A percentile compares a stretch with the other conserved stretches of the same genome.
These are phyloP conservation scores for Phymatotrichopsis omnivora DNA, from an alignment of 2,329 filamentous ascomycete genomes.

Conservation along the genomic window DNA sequence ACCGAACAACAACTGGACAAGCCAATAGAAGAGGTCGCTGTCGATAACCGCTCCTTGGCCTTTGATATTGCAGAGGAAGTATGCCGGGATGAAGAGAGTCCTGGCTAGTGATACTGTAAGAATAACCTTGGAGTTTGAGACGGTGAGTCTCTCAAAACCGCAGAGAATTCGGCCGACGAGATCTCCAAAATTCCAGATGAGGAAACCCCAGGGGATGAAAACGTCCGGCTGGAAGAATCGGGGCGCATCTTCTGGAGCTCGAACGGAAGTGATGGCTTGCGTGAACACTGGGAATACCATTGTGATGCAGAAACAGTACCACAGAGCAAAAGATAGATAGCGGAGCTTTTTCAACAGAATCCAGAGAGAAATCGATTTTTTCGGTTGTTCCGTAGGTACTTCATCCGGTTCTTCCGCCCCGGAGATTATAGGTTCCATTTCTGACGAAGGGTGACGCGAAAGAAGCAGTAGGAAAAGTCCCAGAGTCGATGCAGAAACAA, in stretches of 20 bases:
- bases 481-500: conserved; percentile 60
- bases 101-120: conserved; percentile 53
- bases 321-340: conserved; percentile 67
- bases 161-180: conserved; percentile 57
- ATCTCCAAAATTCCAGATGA: conserved; percentile 90
- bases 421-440: conserved; percentile 8
- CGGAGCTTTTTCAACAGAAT: conserved; percentile 65
- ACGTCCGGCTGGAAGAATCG: conserved; percentile 58
- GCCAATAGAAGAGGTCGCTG: conserved; percentile 81
- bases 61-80: conserved; percentile 78
- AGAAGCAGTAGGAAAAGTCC: conserved; percentile 65
- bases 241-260: conserved; percentile 37
- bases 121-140: conserved; percentile 47
- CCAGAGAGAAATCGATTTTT: conserved; percentile 49
- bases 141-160: conserved; percentile 20
- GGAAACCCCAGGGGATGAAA: conserved; percentile 83
- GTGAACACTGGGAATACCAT: conserved; percentile 98
- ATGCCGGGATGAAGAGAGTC: conserved; percentile 66
- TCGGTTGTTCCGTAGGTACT: conserved; percentile 38
- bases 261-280: conserved; percentile 30
- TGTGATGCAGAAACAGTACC: conserved; percentile 68
- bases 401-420: conserved; percentile 40
- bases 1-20: conserved; percentile 73
- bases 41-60: conserved; percentile 61
- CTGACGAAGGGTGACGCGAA: conserved; percentile 39